A percentile compares a stretch with the other conserved stretches of the same genome.
These are phyloP conservation scores for Alternaria incomplexa DNA, from an alignment of 2,329 filamentous ascomycete genomes.

Conservation along the genomic window DNA sequence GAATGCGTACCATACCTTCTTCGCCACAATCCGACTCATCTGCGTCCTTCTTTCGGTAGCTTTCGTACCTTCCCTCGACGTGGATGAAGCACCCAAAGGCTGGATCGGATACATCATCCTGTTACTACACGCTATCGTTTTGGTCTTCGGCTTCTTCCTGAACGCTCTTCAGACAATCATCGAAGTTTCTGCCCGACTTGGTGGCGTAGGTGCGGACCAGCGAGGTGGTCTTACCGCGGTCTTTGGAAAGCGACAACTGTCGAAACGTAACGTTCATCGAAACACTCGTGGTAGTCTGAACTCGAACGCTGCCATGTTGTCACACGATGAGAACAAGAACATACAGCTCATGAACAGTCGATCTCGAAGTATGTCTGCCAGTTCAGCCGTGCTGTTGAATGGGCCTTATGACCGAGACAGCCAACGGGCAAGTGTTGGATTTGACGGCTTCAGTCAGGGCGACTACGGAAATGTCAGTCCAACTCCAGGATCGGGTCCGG, in stretches of 20 bases:
- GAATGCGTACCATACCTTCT: conserved; percentile 93
- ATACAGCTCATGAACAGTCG: conserved; percentile 60
- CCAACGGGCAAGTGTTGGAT: conserved; percentile 56
- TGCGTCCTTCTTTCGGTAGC: conserved; percentile 63
- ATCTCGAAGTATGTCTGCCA: conserved; percentile 66
- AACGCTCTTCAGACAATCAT: conserved; percentile 90
- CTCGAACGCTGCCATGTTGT: conserved; percentile 82
- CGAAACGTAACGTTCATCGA: conserved; percentile 70
- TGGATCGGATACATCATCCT: conserved; percentile 97
- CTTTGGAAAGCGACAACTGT: conserved; percentile 89
- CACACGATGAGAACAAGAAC: conserved; percentile 70
- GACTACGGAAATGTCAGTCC: conserved; percentile 67
- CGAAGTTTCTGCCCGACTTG: conserved; percentile 82
- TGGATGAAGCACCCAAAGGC: conserved; percentile 79
- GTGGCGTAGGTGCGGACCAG: conserved; percentile 78
- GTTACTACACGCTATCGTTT: conserved; percentile 79
- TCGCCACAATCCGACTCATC: conserved; percentile 76
- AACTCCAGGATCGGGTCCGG: conserved; percentile 74
- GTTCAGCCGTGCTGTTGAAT: conserved; percentile 67
- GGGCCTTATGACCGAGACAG: conserved; percentile 51
- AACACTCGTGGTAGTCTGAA: conserved; percentile 79
- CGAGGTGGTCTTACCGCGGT: conserved; percentile 84
- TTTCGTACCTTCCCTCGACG: conserved; percentile 82
- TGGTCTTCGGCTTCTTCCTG: conserved; percentile 91
- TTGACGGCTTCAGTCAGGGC: conserved; percentile 61